These are phyloP conservation scores for Metarhizium guizhouense DNA, from an alignment of 2,329 filamentous ascomycete species.

Conservation along the genomic window DNA sequence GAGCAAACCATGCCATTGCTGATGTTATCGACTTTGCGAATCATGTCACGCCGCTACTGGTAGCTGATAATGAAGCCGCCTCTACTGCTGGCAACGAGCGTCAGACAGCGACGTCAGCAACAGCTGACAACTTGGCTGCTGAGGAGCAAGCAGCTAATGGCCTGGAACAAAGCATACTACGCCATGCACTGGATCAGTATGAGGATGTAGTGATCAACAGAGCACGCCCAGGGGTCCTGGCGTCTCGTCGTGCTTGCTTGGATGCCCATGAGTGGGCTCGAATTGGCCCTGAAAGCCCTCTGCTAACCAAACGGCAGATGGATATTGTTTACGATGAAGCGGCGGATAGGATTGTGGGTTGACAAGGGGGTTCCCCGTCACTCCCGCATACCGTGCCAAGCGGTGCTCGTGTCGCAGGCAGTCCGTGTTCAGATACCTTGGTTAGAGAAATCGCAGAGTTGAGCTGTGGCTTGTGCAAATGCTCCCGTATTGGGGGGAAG, in stretches of 20 bases:
- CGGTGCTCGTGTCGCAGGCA: no score
- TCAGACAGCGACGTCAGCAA: background rate
- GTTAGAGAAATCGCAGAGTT: no score
- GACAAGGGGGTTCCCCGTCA: background rate
- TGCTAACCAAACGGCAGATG: constrained; percentile 29
- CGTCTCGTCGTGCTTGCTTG: constrained; percentile 42
- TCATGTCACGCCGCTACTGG: constrained; percentile 16
- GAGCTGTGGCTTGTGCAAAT: no score
- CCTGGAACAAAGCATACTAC: constrained; percentile 8
- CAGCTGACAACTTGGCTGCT: background rate
- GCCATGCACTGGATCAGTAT: constrained; percentile 27
- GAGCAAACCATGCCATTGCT: constrained; percentile 46
- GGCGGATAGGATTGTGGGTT: background rate
- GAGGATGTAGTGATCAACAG: constrained; percentile 35
- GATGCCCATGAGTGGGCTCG: constrained; percentile 43
- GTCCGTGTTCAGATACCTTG: no score
- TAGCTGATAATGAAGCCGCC: background rate
- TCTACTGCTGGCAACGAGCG: background rate
- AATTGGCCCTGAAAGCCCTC: constrained; percentile 27
- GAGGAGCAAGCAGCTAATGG: no score
- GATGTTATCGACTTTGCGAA: constrained; percentile 38
- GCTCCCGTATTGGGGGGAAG: no score
- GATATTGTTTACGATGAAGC: constrained; percentile 21
- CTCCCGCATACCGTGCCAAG: no score
- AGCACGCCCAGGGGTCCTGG: constrained; percentile 35